Base-by-base conservation (phyloP, 148 eudicot species). In the Camellia lanceoleosa region DNA sequence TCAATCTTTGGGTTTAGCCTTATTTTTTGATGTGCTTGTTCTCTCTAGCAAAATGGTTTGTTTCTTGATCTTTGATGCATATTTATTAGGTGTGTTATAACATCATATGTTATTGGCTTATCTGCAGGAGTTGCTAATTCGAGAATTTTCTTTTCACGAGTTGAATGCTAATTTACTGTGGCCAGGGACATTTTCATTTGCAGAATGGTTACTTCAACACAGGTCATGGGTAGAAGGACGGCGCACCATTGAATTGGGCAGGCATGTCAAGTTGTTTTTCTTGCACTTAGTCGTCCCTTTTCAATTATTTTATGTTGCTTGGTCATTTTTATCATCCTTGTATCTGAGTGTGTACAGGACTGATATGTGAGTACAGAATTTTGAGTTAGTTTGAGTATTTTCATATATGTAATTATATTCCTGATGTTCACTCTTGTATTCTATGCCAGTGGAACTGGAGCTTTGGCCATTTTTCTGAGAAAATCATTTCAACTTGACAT, bases 161-260 rank as follows among this genome's bases (percentile, higher is more conserved):
- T 85, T 93, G 83, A 96, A 96, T 86, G 99, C 98, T 79, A 96
- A 93, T 88, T 83, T 93, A 80, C 92, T 96, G 14, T 96, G 99
- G 99, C 99, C 99, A 38, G 99, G 99, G 76, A 89, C 98, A 66
- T 96, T 96, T 90, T 89, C 99, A 83, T 93, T 96, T 84, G 93
- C 90, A 65, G 97, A 93, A 69, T 96, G 99, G 98, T 78, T 96
- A 82, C 88, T 88, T 83, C 89, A 96, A 81, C 92, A 93, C 76
- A 87, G 74, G 64, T 86, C 92, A 30, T 88, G 81, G 92, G 78
- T 96, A 60, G 87, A 91, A 84, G 98, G 99, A 78, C 86, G 92
- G 43, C 88, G 79, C 55, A 80, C 84, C 75, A 78, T 96, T 71
- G 98, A 93, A 83, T 84, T 93, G 86, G 99, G 99, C 76, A 96